Conservation (phyloP, 176 grass and related monocot species). For the Triticum dicoccoides region DNA sequence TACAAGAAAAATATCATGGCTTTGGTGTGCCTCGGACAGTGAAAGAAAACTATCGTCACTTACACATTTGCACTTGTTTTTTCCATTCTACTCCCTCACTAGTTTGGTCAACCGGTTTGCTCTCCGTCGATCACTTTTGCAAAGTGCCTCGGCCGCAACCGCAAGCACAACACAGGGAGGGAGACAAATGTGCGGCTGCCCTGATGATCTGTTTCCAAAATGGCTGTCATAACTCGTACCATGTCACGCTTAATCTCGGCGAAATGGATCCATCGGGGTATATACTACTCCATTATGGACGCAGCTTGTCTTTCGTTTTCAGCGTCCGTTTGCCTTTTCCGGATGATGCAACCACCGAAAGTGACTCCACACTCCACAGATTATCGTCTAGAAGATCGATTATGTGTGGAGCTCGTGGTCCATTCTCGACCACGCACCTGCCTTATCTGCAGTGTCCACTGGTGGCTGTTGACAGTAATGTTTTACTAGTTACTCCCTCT, state of each 20-base stretch:
- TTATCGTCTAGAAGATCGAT: constrained; percentile 4
- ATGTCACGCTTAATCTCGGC: neutral
- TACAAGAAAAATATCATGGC: neutral
- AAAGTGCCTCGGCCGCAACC: neutral
- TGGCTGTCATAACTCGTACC: neutral
- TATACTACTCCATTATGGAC: neutral
- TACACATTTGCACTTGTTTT: neutral
- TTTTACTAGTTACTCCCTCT: neutral
- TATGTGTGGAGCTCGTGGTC: neutral
- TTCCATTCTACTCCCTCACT: neutral
- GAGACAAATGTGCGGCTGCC: neutral
- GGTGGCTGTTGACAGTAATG: neutral
- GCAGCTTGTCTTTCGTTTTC: constrained; percentile 18
- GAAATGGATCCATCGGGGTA: neutral
- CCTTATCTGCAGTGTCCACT: neutral
- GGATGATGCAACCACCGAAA: neutral
- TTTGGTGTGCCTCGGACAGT: neutral
- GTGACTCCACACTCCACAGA: neutral
- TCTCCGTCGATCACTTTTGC: neutral
- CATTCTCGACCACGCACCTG: constrained; percentile 3
- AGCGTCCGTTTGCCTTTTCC: constrained; percentile 7
- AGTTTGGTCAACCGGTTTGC: neutral
- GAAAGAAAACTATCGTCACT: neutral
- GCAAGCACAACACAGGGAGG: neutral
- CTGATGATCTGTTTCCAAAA: neutral